Base-by-base conservation (phyloP, 345 rosid genomes). In the Rhodamnia argentea region DNA sequence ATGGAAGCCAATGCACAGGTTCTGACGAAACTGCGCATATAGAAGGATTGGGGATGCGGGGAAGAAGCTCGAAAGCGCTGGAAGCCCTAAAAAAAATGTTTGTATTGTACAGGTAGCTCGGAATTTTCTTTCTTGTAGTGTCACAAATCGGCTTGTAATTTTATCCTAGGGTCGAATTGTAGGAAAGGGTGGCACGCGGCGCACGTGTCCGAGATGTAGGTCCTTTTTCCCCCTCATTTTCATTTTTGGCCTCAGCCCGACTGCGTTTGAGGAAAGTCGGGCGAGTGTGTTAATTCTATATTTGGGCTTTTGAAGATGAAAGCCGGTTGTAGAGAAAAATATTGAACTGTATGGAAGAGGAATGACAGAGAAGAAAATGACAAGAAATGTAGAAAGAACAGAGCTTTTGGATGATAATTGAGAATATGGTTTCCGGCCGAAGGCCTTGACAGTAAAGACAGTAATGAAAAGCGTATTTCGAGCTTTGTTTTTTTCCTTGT, bases 1-100 rank as follows among this genome's bases (percentile, higher is more conserved):
- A 94, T 0, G 95, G 93, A 40, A 95, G 93, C 50, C 96, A 96
- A 62, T 98, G 99, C 92, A 98, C 99, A 0, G 99, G 99, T 47
- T 91, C 94, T 4, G 94, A 92, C 6, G 96, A 94, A 85, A 87
- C 84, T 56, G 62, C 87, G 54, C 62, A 37, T 40, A n/a, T 56
- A 13, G 64, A 88, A 83, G 78, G 86, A 78, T 50, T 40, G 40
- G 60, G 51, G n/a, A 84, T 52, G 37, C 82, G 32, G 32, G 50
- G 53, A n/a, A 44, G 44, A 52, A 47, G 85, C 58, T 62, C 87
- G 16, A 85, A n/a, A 84, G 82, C 88, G 84, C 81, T 84, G 23
- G 81, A 84, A 56, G 86, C 84, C 53, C 84, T 88, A 42, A 87
- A 86, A 86, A 84, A 86, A 87, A 87, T 85, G 85, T 83, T 86